Evolutionary conservation across 2,329 filamentous ascomycete genomes (phyloP).

Genomic region (Fusarium anthophilum): DNA sequence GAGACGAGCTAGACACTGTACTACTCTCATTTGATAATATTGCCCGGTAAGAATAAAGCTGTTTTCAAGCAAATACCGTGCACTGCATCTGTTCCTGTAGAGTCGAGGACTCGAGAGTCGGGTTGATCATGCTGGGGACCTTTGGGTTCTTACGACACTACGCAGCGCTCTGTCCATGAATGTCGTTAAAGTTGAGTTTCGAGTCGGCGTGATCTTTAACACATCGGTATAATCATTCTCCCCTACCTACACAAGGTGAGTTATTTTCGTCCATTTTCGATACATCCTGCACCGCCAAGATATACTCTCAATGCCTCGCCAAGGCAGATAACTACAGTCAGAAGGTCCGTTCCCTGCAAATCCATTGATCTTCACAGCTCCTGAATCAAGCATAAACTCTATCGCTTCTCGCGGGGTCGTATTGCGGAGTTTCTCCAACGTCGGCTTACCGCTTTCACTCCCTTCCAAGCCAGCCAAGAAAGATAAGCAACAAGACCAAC

Average conservation of each 20-base stretch:
- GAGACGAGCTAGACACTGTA: background rate
- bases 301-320: background rate
- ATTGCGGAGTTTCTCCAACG: background rate
- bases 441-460: background rate
- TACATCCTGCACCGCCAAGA: background rate
- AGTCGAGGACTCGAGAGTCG: background rate
- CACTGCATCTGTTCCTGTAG: fast-evolving
- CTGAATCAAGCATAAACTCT: background rate
- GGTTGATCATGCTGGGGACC: too few relatives aligned
- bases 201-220: too few relatives aligned
- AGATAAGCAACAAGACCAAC: background rate
- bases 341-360: background rate
- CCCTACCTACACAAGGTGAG: background rate
- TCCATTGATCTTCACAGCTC: background rate
- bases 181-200: background rate
- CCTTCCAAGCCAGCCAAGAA: background rate
- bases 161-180: background rate
- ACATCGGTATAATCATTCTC: too few relatives aligned
- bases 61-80: background rate
- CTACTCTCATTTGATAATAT: fast-evolving
- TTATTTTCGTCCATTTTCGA: background rate
- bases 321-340: fast-evolving
- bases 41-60: fast-evolving
- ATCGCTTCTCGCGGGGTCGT: background rate
- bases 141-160: too few relatives aligned